Conservation (phyloP, 371 early-diverging fungal genomes). For the Rhizopus arrhizus region DNA sequence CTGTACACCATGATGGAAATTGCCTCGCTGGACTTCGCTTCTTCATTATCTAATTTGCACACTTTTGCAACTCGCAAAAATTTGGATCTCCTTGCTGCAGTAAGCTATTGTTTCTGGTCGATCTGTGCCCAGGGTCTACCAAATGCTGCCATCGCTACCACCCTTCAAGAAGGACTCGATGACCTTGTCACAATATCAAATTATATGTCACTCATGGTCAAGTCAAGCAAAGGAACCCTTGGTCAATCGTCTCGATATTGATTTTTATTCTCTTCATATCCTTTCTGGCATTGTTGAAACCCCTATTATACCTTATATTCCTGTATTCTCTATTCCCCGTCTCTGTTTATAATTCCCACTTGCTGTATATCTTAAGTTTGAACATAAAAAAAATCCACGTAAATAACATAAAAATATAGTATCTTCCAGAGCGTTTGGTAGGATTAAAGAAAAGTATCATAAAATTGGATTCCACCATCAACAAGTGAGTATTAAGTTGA, state of each 20-base stretch:
- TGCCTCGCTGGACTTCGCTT: constrained; percentile 21
- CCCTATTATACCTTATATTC: constrained; percentile 9
- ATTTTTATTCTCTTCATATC: constrained; percentile 20
- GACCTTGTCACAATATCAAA: constrained; percentile 26
- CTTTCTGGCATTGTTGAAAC: constrained; percentile 14
- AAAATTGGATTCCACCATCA: too few relatives aligned
- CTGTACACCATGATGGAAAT: constrained; percentile 28
- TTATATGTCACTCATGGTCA: constrained; percentile 27
- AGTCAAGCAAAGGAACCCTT: constrained; percentile 21
- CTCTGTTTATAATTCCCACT: constrained; percentile 14
- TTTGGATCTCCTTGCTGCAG: constrained; percentile 24
- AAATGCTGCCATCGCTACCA: constrained; percentile 13
- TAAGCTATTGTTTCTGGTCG: constrained; percentile 25
- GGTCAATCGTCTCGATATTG: constrained; percentile 27
- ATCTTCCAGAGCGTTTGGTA: too few relatives aligned
- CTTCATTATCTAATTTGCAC: constrained; percentile 26
- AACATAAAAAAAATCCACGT: constrained; percentile 14
- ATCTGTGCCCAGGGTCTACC: constrained; percentile 16
- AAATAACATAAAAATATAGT: constrained; percentile 2
- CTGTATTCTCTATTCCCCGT: constrained; percentile 7
- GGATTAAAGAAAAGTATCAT: too few relatives aligned
- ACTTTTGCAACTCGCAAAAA: constrained; percentile 27
- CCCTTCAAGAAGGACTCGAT: constrained; percentile 18
- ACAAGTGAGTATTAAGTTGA: too few relatives aligned
- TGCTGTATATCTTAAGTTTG: constrained; percentile 4